Conservation (phyloP, 2,329 filamentous ascomycete species). For the Aspergillus pseudoglaucus region DNA sequence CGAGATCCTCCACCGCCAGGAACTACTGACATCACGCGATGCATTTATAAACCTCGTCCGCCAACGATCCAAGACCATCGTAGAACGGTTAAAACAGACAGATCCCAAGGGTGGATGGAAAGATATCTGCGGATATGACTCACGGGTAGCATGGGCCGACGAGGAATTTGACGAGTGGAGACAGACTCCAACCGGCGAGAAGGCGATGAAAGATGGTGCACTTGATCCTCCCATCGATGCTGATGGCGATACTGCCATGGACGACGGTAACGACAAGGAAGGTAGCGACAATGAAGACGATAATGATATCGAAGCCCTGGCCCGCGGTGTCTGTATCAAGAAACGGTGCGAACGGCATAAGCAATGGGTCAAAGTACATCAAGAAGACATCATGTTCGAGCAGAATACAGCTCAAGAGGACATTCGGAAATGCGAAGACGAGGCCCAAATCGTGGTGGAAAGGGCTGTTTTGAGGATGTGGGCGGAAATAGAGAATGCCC, state of each 20-base stretch:
- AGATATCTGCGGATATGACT: constrained; percentile 45
- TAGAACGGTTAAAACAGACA: constrained; percentile 39
- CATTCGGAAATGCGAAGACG: constrained; percentile 33
- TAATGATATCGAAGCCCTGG: constrained; percentile 10
- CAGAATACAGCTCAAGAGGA: constrained; percentile 34
- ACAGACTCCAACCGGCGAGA: constrained; percentile 30
- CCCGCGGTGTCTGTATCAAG: constrained; percentile 41
- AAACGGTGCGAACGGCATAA: constrained; percentile 44
- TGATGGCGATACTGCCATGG: constrained; percentile 31
- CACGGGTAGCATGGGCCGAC: constrained; percentile 42
- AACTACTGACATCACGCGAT: constrained; percentile 38
- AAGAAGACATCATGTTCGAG: constrained; percentile 40
- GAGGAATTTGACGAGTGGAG: constrained; percentile 45
- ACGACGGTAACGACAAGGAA: constrained; percentile 21
- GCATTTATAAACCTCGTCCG: constrained; percentile 38
- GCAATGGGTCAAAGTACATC: constrained; percentile 43
- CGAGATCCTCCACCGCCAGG: constrained; percentile 28
- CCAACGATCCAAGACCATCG: constrained; percentile 34
- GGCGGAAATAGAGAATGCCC: constrained; percentile 26
- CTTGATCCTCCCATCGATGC: constrained; percentile 25
- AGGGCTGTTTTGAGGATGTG: constrained; percentile 39
- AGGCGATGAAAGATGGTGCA: constrained; percentile 33
- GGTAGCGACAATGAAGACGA: constrained; percentile 17
- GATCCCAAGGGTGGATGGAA: constrained; percentile 43
- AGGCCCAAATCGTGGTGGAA: constrained; percentile 38